Conservation (phyloP, 2,329 filamentous ascomycete species). For the Fusarium circinatum region DNA sequence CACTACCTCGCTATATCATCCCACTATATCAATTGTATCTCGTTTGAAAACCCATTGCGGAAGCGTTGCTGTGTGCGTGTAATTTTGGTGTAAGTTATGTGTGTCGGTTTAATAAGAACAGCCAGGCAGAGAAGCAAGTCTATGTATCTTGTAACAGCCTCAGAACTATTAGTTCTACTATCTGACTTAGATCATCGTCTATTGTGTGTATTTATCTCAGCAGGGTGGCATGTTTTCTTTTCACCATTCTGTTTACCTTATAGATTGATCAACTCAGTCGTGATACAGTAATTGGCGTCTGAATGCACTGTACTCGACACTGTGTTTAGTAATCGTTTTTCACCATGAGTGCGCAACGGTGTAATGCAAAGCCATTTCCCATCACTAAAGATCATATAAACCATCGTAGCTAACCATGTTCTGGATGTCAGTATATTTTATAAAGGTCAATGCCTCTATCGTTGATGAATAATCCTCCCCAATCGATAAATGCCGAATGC, state of each 20-base stretch:
- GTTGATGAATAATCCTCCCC: not conserved
- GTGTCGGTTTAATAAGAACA: accelerated
- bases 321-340: not conserved
- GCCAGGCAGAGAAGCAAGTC: not conserved
- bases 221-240: not conserved
- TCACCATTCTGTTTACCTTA: not conserved
- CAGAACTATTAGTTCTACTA: accelerated
- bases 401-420: accelerated
- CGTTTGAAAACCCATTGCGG: no score
- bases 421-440: no score
- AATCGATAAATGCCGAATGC: not conserved
- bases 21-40: no score
- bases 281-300: accelerated
- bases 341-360: accelerated
- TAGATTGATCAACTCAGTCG: no score
- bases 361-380: not conserved
- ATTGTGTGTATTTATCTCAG: not conserved
- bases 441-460: not conserved
- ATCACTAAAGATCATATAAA: not conserved
- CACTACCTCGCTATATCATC: accelerated
- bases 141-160: not conserved
- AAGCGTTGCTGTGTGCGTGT: no score
- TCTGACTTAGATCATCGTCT: no score
- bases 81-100: no score
- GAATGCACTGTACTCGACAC: accelerated